Percentiles rank a stretch among this genome's conserved stretches.
Evolutionary conservation across 2,329 filamentous ascomycete species (phyloP).

Genomic region (Talaromyces sp.): DNA sequence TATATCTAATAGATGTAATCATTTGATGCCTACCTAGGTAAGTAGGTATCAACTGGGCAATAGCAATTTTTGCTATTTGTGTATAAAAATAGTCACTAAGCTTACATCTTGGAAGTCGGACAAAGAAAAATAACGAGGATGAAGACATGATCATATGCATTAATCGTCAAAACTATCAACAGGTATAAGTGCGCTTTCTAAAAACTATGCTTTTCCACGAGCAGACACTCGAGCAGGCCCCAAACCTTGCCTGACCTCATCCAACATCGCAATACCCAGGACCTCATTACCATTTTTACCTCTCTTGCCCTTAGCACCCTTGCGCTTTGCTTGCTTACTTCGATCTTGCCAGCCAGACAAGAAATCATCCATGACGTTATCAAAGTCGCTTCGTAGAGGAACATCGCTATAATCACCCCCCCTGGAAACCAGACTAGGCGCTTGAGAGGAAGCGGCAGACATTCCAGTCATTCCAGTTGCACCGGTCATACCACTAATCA

Average conservation of each 20-base stretch:
- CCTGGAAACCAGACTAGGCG: slow-evolving; percentile 48
- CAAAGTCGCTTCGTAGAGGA: slow-evolving; percentile 71
- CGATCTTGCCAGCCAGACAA: slow-evolving; percentile 56
- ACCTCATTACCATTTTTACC: slow-evolving; percentile 77
- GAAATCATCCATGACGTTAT: slow-evolving; percentile 90
- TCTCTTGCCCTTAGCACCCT: slow-evolving; percentile 49
- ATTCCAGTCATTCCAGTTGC: slow-evolving; percentile 39
- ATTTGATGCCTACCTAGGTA: too few relatives aligned
- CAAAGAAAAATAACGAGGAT: background rate
- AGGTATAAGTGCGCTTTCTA: slow-evolving; percentile 1
- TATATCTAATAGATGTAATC: slow-evolving; percentile 8
- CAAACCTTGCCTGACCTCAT: slow-evolving; percentile 76
- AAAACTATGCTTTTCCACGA: slow-evolving; percentile 27
- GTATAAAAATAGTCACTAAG: too few relatives aligned
- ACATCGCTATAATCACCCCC: slow-evolving; percentile 37
- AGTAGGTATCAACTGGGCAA: too few relatives aligned
- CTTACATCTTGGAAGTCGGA: background rate
- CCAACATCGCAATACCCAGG: slow-evolving; percentile 79
- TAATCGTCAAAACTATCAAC: slow-evolving; percentile 17
- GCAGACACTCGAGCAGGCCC: slow-evolving; percentile 64
- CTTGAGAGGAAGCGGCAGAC: slow-evolving; percentile 58
- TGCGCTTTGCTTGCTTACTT: slow-evolving; percentile 38
- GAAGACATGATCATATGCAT: slow-evolving; percentile 18
- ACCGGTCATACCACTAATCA: slow-evolving; percentile 40
- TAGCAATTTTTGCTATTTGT: too few relatives aligned